phyloP scores from a whole-genome alignment of 352 stramenopile genomes.

The Phytophthora palmivora region DNA sequence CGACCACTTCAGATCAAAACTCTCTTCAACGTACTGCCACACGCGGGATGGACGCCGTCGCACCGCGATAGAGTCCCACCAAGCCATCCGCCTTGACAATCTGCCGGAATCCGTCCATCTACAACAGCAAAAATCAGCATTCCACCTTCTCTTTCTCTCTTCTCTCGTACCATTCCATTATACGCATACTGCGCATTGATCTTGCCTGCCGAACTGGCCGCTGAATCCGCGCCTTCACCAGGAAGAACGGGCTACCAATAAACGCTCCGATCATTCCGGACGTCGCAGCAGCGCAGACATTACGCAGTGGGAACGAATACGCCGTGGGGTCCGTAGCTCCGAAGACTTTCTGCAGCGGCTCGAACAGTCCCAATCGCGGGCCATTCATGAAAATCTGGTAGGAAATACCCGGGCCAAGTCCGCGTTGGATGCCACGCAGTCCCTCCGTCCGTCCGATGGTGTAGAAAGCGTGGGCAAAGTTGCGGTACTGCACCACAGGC shows the following conservation, averaged over 20 bases:
- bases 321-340: constrained; percentile 80
- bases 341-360: constrained; percentile 82
- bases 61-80: constrained; percentile 73
- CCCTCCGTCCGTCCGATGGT: constrained; percentile 83
- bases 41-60: constrained; percentile 76
- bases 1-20: background rate
- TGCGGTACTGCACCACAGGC: constrained; percentile 76
- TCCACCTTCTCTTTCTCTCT: background rate
- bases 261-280: constrained; percentile 81
- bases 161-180: constrained; percentile 69
- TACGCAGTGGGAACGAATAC: constrained; percentile 77
- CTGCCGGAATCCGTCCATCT: constrained; percentile 85
- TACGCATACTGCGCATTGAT: constrained; percentile 90
- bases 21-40: constrained; percentile 61
- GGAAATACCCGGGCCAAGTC: constrained; percentile 75
- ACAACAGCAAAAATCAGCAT: constrained; percentile 19
- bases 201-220: constrained; percentile 69
- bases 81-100: constrained; percentile 79
- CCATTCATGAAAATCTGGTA: constrained; percentile 90
- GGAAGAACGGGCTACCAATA: constrained; percentile 85
- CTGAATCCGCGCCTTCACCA: constrained; percentile 89
- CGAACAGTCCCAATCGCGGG: constrained; percentile 76
- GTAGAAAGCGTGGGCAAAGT: constrained; percentile 88
- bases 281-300: constrained; percentile 75
- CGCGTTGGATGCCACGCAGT: constrained; percentile 79